Base-by-base conservation (phyloP, 139 green algal species). In the Penium margaritaceum region DNA sequence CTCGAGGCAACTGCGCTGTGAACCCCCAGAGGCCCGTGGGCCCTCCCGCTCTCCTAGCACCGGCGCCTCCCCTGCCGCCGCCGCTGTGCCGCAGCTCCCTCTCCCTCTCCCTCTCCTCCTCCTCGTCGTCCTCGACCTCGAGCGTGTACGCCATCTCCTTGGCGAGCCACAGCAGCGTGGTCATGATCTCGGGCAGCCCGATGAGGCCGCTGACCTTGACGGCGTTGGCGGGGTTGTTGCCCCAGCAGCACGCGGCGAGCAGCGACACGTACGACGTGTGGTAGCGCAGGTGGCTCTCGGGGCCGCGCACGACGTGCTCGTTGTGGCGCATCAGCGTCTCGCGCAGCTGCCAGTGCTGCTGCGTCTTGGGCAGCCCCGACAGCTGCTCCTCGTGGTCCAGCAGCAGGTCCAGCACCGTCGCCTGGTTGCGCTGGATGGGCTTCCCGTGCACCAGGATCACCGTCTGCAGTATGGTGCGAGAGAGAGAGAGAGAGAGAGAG, bases 351-450 rank as follows among this genome's bases (percentile, higher is more conserved):
- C 32, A 38, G 30, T 65, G 30, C 57, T 24, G n/a, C 27, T 6
- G 57, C 32, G 57, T 39, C 21, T 65, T 36, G 1, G 30, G 32
- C 57, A 65, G 57, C 24, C 29, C 32, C 7, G 32, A 38, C 24
- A 65, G n/a, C 57, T 65, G 57, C 24, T 65, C 57, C 1, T 65
- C 57, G 57, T 41, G 36, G 30, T 65, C 57, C 27, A 41, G 29
- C 2, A 65, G 34, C 32, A 65, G 29, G 9, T 38, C 30, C 32
- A 65, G 29, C 1, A 65, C 57, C 57, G 36, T 36, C 30, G 27
- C 30, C 32, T 65, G 57, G 57, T 65, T 65, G 30, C 32, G 29
- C 57, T 29, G 5, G n/a, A 65, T 65, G 0, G 57, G 57, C 30
- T 41, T 38, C 57, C 32, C 57, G 30, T 65, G 34, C 30, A 65